These are phyloP conservation scores for Rhodamnia argentea DNA, from an alignment of 345 rosid genomes.

Conservation along the genomic window DNA sequence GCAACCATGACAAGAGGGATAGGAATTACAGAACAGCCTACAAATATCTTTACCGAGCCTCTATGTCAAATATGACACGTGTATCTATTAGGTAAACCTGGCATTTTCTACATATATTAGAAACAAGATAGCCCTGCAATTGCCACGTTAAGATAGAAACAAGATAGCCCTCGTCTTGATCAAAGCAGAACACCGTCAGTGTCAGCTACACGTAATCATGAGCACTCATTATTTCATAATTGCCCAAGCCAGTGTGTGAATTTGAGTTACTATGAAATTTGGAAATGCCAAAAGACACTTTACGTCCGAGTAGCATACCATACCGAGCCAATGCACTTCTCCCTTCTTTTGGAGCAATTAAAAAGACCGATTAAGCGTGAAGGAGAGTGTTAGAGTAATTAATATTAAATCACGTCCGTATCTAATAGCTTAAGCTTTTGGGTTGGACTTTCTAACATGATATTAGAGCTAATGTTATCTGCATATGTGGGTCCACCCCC, in stretches of 20 bases:
- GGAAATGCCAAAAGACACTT: background rate
- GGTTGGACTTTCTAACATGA: too few relatives aligned
- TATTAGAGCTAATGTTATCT: too few relatives aligned
- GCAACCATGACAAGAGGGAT: background rate
- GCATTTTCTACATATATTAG: background rate
- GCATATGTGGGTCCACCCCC: too few relatives aligned
- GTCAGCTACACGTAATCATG: background rate
- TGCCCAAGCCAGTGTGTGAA: background rate
- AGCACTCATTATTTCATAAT: background rate
- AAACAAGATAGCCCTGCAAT: background rate
- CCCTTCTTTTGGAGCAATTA: background rate
- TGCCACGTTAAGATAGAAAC: background rate
- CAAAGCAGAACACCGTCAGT: background rate
- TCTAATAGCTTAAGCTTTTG: too few relatives aligned
- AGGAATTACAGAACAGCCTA: background rate
- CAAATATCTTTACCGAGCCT: rapidly evolving
- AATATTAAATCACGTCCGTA: too few relatives aligned
- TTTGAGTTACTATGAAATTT: background rate
- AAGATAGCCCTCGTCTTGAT: background rate
- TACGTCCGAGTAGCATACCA: background rate
- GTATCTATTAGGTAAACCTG: background rate
- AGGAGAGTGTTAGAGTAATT: too few relatives aligned
- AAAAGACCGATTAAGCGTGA: too few relatives aligned
- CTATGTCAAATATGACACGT: background rate
- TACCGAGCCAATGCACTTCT: too few relatives aligned